phyloP scores from a whole-genome alignment of 2,329 filamentous ascomycete genomes.

The Sporothrix phasma region DNA sequence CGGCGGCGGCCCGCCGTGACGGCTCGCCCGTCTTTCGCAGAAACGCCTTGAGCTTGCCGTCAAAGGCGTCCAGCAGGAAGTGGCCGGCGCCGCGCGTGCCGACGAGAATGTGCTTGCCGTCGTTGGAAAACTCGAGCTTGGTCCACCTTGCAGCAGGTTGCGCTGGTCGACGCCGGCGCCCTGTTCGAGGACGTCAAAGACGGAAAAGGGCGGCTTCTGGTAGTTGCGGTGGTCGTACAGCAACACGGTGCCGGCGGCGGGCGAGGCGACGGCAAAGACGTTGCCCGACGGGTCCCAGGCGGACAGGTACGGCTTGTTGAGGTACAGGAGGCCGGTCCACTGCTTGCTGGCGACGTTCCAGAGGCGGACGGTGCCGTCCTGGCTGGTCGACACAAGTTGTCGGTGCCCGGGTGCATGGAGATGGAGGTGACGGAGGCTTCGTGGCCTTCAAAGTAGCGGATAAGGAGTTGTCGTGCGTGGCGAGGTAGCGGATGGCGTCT shows the following conservation, averaged over 20 bases:
- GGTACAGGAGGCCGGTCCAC: conserved; percentile 67
- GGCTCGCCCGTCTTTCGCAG: conserved; percentile 49
- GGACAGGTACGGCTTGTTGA: conserved; percentile 71
- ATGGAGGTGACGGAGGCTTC: conserved; percentile 75
- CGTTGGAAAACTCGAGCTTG: conserved; percentile 89
- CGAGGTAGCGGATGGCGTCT: conserved; percentile 80
- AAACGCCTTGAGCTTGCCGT: conserved; percentile 68
- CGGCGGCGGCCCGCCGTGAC: conserved; percentile 42
- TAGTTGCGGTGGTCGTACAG: conserved; percentile 93
- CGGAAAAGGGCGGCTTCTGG: conserved; percentile 80
- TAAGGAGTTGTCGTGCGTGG: conserved; percentile 93
- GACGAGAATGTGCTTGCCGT: conserved; percentile 77
- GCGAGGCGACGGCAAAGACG: conserved; percentile 82
- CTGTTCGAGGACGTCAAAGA: conserved; percentile 65
- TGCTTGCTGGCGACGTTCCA: conserved; percentile 82
- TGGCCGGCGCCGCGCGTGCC: conserved; percentile 78
- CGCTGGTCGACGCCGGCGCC: conserved; percentile 41
- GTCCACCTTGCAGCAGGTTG: conserved; percentile 65
- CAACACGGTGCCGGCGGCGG: conserved; percentile 66
- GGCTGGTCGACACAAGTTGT: conserved; percentile 82
- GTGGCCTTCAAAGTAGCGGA: conserved; percentile 93
- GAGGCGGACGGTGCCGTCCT: conserved; percentile 81
- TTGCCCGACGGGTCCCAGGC: conserved; percentile 88
- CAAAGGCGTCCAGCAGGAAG: conserved; percentile 88
- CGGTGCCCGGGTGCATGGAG: conserved; percentile 71